Evolutionary conservation across 345 rosid species (phyloP).

Genomic region (Cardamine resedifolia): DNA sequence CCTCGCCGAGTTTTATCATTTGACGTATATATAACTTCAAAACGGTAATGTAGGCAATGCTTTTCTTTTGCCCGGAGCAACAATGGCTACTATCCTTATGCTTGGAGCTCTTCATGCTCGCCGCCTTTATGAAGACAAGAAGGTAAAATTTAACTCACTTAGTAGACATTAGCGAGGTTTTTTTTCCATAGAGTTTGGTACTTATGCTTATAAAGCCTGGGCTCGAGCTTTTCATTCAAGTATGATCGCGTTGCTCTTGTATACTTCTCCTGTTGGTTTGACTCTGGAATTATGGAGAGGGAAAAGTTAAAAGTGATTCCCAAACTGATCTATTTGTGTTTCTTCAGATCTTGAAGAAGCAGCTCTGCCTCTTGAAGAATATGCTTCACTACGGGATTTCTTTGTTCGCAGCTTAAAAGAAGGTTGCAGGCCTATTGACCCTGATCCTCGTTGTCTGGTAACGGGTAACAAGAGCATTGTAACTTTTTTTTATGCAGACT

Average conservation of each 20-base stretch:
- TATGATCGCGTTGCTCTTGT: conserved; percentile 39
- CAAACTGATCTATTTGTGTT: conserved; percentile 23
- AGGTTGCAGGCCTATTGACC: conserved; percentile 87
- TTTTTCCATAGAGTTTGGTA: conserved; percentile 21
- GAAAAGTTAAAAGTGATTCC: conserved; percentile 6
- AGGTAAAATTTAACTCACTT: conserved; percentile 47
- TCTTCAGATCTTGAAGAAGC: conserved; percentile 88
- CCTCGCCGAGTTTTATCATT: no score
- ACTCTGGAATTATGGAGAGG: conserved; percentile 2
- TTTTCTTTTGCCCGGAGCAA: conserved; percentile 85
- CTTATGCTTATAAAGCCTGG: conserved; percentile 79
- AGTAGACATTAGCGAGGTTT: background rate
- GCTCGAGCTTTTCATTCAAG: conserved; percentile 95
- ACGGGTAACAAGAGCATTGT: conserved; percentile 65
- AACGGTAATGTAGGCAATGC: conserved; percentile 60
- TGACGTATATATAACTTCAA: no score
- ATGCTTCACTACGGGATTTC: conserved; percentile 79
- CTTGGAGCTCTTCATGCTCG: conserved; percentile 96
- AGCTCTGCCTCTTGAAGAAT: conserved; percentile 80
- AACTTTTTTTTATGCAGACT: conserved; percentile 26
- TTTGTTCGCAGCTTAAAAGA: conserved; percentile 83
- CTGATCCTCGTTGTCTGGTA: conserved; percentile 91
- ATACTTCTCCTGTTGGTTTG: background rate
- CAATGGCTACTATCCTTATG: conserved; percentile 88
- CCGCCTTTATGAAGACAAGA: conserved; percentile 82